phyloP scores from a whole-genome alignment of 129 eudicot genomes.

The Logfia minima region DNA sequence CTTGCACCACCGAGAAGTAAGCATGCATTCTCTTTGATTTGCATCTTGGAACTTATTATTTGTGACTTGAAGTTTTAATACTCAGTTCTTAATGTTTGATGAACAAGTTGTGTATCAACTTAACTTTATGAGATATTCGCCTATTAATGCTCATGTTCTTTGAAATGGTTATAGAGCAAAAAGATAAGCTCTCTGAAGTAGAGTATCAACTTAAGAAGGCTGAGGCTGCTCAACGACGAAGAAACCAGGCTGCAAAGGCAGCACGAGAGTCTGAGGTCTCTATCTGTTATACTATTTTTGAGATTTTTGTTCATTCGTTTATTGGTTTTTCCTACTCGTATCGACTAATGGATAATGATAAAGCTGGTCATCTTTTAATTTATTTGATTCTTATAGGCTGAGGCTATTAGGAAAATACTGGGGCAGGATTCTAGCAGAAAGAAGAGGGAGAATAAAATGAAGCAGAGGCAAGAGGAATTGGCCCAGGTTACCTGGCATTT shows the following conservation, averaged over 20 bases:
- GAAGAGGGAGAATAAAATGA: slow-evolving; percentile 65
- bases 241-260: slow-evolving; percentile 72
- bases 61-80: neutral
- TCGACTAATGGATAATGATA: neutral
- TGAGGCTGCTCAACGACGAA: slow-evolving; percentile 73
- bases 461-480: slow-evolving; percentile 65
- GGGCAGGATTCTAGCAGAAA: slow-evolving; percentile 93
- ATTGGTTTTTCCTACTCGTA: slow-evolving; percentile 3
- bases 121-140: neutral
- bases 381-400: slow-evolving; percentile 49
- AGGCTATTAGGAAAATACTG: slow-evolving; percentile 82
- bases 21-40: slow-evolving; percentile 16
- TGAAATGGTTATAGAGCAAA: slow-evolving; percentile 48
- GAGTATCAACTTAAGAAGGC: slow-evolving; percentile 54
- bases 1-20: slow-evolving; percentile 84
- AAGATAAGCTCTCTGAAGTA: slow-evolving; percentile 54
- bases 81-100: neutral
- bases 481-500: slow-evolving; percentile 51
- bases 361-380: neutral
- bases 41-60: neutral
- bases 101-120: neutral
- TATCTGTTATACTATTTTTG: neutral
- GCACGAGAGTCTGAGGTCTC: slow-evolving; percentile 77
- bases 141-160: neutral
- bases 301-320: neutral